Evolutionary conservation across 257 asterid genomes (phyloP), one percentile per base, ranked within the genome.

Genomic region (Capsicum rhomboideum): DNA sequence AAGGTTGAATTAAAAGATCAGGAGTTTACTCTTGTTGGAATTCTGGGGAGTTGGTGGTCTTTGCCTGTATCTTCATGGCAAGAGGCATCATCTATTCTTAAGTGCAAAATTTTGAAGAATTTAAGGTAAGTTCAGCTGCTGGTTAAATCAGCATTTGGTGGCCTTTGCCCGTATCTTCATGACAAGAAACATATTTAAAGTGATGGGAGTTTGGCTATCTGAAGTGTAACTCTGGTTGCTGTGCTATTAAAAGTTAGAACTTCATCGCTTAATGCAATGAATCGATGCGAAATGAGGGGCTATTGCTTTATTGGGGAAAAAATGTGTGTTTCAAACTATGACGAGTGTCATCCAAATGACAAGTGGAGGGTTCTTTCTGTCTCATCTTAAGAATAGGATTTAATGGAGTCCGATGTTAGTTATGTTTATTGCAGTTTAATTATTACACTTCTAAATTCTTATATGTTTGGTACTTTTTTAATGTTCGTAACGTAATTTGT

Each of bases 31-130:
- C 87, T 87, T 28, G 28, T 84, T 63, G 90, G 89, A 31, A 64
- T 89, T 82, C 88, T 89, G 55, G 92, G 92, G 54, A 82, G 87
- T 79, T 89, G 90, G 92, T 89, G 89, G 92, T 80, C 77, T 50
- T 54, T 87, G 86, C 90, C 88, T 14, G 75, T 80, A n/a, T 84
- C 89, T 0, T 86, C 90, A 7, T 84, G 85, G 83, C 79, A 50
- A 53, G 83, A 85, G 77, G 52, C 42, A 42, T 37, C 82, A 74
- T 87, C 89, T 71, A 14, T 44, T 75, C 77, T 82, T 85, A 85
- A 59, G 81, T 78, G 58, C 85, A 78, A 87, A 69, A 78, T 87
- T 55, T 31, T n/a, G 13, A 79, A 56, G 52, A 55, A 31, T 55
- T 18, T 79, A 56, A 79, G 83, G 29, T 79, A 64, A 82, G 85